Base-by-base conservation (phyloP, 371 early-diverging fungal genomes). In the Actinomucor elegans region DNA sequence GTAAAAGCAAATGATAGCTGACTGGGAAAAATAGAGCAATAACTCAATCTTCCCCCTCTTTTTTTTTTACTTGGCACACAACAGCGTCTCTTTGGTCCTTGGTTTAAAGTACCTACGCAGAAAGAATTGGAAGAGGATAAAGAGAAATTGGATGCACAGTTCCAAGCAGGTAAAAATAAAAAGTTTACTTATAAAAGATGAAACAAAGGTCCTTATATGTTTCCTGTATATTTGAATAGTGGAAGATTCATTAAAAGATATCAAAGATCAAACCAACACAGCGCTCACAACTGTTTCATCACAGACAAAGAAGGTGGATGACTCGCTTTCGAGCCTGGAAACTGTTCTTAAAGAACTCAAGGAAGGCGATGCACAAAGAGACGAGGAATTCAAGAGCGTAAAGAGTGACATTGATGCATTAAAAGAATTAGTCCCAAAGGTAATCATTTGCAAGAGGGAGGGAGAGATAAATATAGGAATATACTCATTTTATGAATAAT, bases 401-500 rank as follows among this genome's bases (percentile, higher is more conserved):
- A 81, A 88, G 58, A 73, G 72, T 41, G 94, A 94, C 35, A 70
- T 97, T 26, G 92, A 94, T 26, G 67, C 75, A 27, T 80, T 94
- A 48, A 86, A 88, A 40, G 76, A 82, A 4, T 67, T 85, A 49
- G 81, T 94, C n/a, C 90, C 95, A 31, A 84, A 88, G 79, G 91
- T 90, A 75, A 33, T n/a, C n/a, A n/a, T 27, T 35, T 12, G 32
- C 20, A 18, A 40, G 11, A 21, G 17, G 5, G 29, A 37, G 11
- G 20, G 9, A n/a, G n/a, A n/a, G 14, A 24, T 9, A 0, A 1
- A 5, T 17, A 32, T 17, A 29, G 17, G 17, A 37, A 23, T 23
- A 15, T 12, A 15, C 32, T 41, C 12, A 47, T 41, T 4, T 12
- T 12, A 21, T 48, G n/a, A 18, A 15, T 46, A 36, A 42, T 64